A percentile compares a stretch with the other conserved stretches of the same genome.
Conservation (phyloP, 75 land plant genomes). For the Pinus tabuliformis region DNA sequence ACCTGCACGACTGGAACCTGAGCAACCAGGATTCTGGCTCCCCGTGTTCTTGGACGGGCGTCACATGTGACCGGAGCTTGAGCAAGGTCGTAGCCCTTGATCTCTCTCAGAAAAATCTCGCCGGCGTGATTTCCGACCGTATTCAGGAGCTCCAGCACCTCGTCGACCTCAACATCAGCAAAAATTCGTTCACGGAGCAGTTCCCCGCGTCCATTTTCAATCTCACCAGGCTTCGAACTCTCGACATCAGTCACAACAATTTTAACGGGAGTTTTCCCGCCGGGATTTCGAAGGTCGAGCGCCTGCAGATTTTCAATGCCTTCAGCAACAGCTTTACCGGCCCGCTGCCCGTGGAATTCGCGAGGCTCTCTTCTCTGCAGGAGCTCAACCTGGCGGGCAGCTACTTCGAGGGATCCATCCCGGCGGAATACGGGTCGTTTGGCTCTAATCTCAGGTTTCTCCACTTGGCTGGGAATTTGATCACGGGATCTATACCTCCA, state of each 20-base stretch:
- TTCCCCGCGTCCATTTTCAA: constrained; percentile 48
- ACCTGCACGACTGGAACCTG: constrained; percentile 43
- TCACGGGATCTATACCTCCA: constrained; percentile 37
- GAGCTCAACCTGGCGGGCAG: constrained; percentile 75
- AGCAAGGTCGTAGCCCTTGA: constrained; percentile 28
- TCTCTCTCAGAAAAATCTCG: constrained; percentile 44
- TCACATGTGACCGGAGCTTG: constrained; percentile 31
- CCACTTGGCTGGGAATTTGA: constrained; percentile 49
- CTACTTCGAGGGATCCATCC: constrained; percentile 75
- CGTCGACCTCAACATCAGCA: constrained; percentile 51
- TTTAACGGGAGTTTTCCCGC: constrained; percentile 58
- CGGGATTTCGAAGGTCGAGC: constrained; percentile 15
- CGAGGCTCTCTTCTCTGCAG: constrained; percentile 32
- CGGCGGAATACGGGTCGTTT: constrained; percentile 52
- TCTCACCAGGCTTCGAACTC: constrained; percentile 33
- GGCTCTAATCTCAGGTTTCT: constrained; percentile 42
- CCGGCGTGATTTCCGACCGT: constrained; percentile 34
- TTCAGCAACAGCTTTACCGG: constrained; percentile 84
- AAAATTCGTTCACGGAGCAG: constrained; percentile 49
- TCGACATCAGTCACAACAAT: constrained; percentile 78
- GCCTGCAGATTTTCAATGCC: constrained; percentile 41
- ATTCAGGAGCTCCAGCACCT: constrained; percentile 32
- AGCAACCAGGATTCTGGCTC: background rate
- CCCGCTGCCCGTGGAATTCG: constrained; percentile 51
- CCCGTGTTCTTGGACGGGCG: constrained; percentile 64